Base-by-base conservation (phyloP, 2,329 filamentous ascomycete genomes). In the Geosmithia putterillii region DNA sequence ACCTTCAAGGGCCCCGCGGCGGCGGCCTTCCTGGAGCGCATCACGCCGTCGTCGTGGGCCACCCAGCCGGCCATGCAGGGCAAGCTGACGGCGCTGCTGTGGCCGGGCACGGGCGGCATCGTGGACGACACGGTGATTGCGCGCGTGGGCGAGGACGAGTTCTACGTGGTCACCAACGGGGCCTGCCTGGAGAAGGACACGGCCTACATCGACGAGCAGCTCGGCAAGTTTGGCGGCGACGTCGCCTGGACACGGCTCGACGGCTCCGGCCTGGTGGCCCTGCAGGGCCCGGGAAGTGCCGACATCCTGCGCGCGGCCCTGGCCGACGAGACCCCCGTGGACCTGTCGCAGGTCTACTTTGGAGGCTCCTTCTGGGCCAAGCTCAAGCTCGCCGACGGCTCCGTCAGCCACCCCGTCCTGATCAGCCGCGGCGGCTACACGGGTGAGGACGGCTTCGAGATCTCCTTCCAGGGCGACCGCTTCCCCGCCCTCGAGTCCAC, bases 391-490 rank as follows among this genome's bases (percentile, higher is more conserved):
- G 64, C 70, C 34, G 74, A 73, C 38, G 73, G 71, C 34, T 46
- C 49, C 49, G 56, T 59, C 51, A 57, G 61, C 41, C 57, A 62
- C 48, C 59, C 61, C 7, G 57, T 67, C 18, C 57, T 95, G 42
- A 80, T 95, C 57, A 89, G 81, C 58, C 79, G 92, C 47, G 92
- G 84, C 40, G 92, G 92, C 4, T 98, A 98, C 69, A 98, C 92
- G 0, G 92, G 92, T 47, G 92, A 98, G 68, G 92, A 98, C 61
- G 92, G 92, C 37, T 98, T 98, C 64, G 92, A 98, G 67, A 86
- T 98, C 56, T 92, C 86, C 36, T 84, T 95, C 54, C 61, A 63
- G 46, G 61, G 59, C 50, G 56, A 58, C 51, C 78, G 55, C 28
- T 59, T 61, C 46, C 56, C 59, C 5, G 61, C 61, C 9, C 49